Evolutionary conservation across 2,329 filamentous ascomycete genomes (phyloP), one percentile per base, ranked within the genome.

Genomic region (Pseudogymnoascus sp.): DNA sequence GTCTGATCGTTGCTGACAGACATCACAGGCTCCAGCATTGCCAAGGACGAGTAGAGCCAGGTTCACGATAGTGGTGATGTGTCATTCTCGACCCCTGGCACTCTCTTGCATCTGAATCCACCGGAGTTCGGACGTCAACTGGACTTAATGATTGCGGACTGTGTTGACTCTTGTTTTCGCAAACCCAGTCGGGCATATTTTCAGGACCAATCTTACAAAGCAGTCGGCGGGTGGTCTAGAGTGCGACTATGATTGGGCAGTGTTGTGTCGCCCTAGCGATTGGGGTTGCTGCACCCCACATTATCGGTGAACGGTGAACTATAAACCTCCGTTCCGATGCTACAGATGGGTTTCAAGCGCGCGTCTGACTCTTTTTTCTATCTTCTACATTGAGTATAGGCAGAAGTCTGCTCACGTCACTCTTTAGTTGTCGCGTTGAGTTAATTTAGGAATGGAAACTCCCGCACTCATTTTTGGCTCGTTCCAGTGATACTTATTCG

Each of bases 331-430:
- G 49, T 14, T 33, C 49, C 49, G 29, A 55, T 21, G 11, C 29
- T 3, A 33, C 29, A 4, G 33, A 14, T 11, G 16, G 29, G 29
- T 16, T n/a, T 12, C 29, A 55, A 55, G 49, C 49, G 49, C 49
- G 49, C 29, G 49, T 55, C 16, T 55, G 49, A 14, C 10, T 55
- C n/a, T 35, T 55, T 55, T 55, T 55, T 31, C 49, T 55, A 33
- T 33, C 29, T n/a, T 55, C 49, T 31, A 19, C 2, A 33, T 55
- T 55, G 29, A 55, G 49, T 55, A 55, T 55, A 55, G 49, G 49
- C 49, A 55, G 49, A 35, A 55, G 29, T 35, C 21, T 55, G 49
- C 49, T 35, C 49, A 35, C 49, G 49, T 55, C 49, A 55, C 29
- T 33, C 49, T 55, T 55, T 55, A 55, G 49, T 21, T 14, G 3